Evolutionary conservation across 2,329 filamentous ascomycete genomes (phyloP).

Genomic region (Hypoxylon sp.): DNA sequence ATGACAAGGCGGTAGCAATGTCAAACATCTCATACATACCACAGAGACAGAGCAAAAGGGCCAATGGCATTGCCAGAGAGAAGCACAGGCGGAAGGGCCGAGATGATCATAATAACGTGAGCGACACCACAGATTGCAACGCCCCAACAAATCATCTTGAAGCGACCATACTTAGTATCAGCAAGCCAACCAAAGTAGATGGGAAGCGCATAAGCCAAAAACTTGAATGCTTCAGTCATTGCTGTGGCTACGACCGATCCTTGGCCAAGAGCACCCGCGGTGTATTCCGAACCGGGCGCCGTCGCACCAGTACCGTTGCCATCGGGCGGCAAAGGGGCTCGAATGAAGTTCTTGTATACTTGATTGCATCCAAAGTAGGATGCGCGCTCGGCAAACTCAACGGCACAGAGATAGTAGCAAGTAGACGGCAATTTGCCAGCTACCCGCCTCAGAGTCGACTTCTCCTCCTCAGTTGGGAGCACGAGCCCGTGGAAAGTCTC

Average conservation of each 20-base stretch:
- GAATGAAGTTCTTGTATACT: slow-evolving; percentile 69
- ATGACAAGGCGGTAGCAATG: background rate
- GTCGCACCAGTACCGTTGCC: slow-evolving; percentile 53
- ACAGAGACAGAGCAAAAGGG: slow-evolving; percentile 73
- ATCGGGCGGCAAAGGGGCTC: slow-evolving; percentile 64
- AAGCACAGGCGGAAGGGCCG: slow-evolving; percentile 57
- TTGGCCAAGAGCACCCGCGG: slow-evolving; percentile 65
- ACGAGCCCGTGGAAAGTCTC: slow-evolving; percentile 53
- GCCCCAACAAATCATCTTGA: slow-evolving; percentile 54
- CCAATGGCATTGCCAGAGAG: slow-evolving; percentile 64
- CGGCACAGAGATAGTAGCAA: slow-evolving; percentile 63
- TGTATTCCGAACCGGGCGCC: slow-evolving; percentile 50
- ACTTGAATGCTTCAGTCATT: slow-evolving; percentile 62
- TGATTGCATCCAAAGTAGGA: slow-evolving; percentile 62
- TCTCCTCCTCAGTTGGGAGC: slow-evolving; percentile 64
- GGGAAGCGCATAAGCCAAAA: slow-evolving; percentile 64
- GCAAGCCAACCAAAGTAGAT: slow-evolving; percentile 60
- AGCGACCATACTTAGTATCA: slow-evolving; percentile 60
- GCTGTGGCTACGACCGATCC: slow-evolving; percentile 65
- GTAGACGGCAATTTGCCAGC: slow-evolving; percentile 61
- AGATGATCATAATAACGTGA: slow-evolving; percentile 56
- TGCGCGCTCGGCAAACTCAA: slow-evolving; percentile 67
- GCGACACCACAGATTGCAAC: slow-evolving; percentile 55
- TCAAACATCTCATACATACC: slow-evolving; percentile 28
- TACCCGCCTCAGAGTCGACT: slow-evolving; percentile 61